Percentiles rank a stretch among this genome's conserved stretches.
phyloP scores from a whole-genome alignment of 352 stramenopile genomes.

The Globisporangium canariense region DNA sequence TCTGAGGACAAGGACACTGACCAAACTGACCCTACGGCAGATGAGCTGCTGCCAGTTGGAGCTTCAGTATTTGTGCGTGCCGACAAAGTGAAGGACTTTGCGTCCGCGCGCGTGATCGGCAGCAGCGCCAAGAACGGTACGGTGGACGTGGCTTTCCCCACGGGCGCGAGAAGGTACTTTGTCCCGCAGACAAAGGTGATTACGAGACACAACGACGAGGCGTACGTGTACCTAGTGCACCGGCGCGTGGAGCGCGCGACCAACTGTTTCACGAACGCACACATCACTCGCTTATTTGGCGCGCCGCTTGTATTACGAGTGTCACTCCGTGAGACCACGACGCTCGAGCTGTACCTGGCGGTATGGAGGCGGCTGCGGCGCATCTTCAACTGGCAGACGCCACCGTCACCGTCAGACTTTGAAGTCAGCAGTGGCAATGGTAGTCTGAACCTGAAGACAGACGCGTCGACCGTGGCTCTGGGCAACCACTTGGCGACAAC shows the following conservation, averaged over 20 bases:
- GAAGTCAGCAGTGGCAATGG: not conserved
- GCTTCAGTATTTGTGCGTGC: constrained; percentile 59
- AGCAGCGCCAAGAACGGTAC: constrained; percentile 51
- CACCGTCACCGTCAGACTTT: constrained; percentile 35
- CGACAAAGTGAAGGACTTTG: constrained; percentile 60
- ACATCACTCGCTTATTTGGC: constrained; percentile 78
- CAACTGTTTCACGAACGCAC: constrained; percentile 76
- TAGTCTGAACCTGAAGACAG: constrained; percentile 22
- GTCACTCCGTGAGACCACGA: constrained; percentile 57
- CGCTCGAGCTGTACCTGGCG: constrained; percentile 72
- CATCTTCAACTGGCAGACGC: constrained; percentile 83
- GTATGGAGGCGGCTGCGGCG: constrained; percentile 75
- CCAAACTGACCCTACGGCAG: not conserved
- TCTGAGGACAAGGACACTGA: not conserved
- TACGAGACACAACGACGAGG: constrained; percentile 42
- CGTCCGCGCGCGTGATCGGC: constrained; percentile 65
- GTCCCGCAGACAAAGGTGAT: constrained; percentile 58
- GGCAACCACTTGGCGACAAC: constrained; percentile 57
- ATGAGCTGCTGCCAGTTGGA: constrained; percentile 34
- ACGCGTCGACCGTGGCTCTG: constrained; percentile 59
- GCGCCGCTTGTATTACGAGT: constrained; percentile 69
- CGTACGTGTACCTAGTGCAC: constrained; percentile 81
- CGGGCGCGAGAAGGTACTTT: constrained; percentile 56
- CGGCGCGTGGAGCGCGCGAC: constrained; percentile 78
- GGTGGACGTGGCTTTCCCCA: constrained; percentile 65